These are phyloP conservation scores for Pseudovirgaria hyperparasitica DNA, from an alignment of 2,329 filamentous ascomycete genomes.

Conservation along the genomic window DNA sequence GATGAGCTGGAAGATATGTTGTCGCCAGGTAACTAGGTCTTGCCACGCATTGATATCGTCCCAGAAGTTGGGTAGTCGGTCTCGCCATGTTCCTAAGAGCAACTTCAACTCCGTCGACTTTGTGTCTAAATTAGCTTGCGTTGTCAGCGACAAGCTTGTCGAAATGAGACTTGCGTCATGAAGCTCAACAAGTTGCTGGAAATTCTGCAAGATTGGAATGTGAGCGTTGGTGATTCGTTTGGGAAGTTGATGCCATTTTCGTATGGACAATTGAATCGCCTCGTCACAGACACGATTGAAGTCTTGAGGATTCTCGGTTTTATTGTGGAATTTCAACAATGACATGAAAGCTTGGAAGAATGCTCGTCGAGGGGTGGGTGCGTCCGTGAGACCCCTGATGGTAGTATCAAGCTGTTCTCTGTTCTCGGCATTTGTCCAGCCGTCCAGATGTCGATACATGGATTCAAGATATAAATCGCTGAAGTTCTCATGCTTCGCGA, in stretches of 20 bases:
- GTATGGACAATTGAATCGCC: conserved; percentile 89
- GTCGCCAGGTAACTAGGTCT: conserved; percentile 97
- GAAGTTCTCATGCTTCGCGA: conserved; percentile 97
- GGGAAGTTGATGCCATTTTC: conserved; percentile 98
- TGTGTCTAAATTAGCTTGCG: conserved; percentile 69
- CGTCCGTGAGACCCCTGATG: conserved; percentile 95
- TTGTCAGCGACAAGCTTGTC: conserved; percentile 76
- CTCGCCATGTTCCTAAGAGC: conserved; percentile 86
- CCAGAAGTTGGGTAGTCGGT: conserved; percentile 93
- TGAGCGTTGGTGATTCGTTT: conserved; percentile 88
- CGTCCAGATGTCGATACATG: conserved; percentile 89
- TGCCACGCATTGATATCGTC: conserved; percentile 99
- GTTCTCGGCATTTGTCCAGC: conserved; percentile 78
- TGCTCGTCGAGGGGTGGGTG: conserved; percentile 79
- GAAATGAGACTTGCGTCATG: conserved; percentile 97
- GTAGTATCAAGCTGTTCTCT: conserved; percentile 83
- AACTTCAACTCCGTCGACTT: conserved; percentile 95
- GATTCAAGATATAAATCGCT: conserved; percentile 92
- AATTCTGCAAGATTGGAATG: conserved; percentile 88
- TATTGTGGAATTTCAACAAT: conserved; percentile 83
- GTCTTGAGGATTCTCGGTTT: conserved; percentile 65
- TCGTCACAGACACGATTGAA: conserved; percentile 91
- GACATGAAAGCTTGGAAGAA: conserved; percentile 99
- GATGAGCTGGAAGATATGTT: conserved; percentile 97
- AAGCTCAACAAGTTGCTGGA: conserved; percentile 93